These are phyloP conservation scores for Plantago elongata DNA, from an alignment of 257 asterid species.

Conservation along the genomic window DNA sequence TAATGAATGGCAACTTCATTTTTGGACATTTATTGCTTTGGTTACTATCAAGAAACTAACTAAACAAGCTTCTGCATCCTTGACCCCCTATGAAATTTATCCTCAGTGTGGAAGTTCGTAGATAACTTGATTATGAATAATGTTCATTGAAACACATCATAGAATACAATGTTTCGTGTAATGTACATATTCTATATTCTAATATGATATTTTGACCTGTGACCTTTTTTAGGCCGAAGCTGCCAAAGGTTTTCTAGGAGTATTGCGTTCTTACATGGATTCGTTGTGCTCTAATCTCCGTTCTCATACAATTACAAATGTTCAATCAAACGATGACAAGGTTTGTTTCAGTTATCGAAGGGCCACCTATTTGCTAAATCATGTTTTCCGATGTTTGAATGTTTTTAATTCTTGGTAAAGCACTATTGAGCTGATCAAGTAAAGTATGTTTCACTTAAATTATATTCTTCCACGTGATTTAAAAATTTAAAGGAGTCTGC, in stretches of 20 bases:
- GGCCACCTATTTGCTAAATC: conserved; percentile 12
- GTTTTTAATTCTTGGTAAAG: conserved; percentile 5
- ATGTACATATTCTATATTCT: conserved; percentile 1
- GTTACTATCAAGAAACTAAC: neutral
- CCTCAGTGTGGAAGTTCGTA: neutral
- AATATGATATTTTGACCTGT: conserved; percentile 19
- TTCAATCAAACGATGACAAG: conserved; percentile 98
- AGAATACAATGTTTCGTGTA: neutral
- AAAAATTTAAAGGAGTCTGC: no score
- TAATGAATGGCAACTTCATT: neutral
- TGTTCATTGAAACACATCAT: neutral
- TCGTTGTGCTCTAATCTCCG: conserved; percentile 80
- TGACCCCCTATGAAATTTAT: neutral
- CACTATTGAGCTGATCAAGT: neutral
- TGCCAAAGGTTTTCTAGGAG: conserved; percentile 75
- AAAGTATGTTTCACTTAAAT: neutral
- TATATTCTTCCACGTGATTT: neutral
- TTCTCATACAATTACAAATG: conserved; percentile 95
- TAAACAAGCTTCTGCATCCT: conserved; percentile 1
- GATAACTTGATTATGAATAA: no score
- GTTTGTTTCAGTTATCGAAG: conserved; percentile 33
- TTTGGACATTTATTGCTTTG: neutral
- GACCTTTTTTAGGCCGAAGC: conserved; percentile 66
- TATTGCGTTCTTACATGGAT: conserved; percentile 72
- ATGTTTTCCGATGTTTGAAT: neutral